These are phyloP conservation scores for Platanthera guangdongensis DNA, from an alignment of 106 monocot species.

Conservation along the genomic window DNA sequence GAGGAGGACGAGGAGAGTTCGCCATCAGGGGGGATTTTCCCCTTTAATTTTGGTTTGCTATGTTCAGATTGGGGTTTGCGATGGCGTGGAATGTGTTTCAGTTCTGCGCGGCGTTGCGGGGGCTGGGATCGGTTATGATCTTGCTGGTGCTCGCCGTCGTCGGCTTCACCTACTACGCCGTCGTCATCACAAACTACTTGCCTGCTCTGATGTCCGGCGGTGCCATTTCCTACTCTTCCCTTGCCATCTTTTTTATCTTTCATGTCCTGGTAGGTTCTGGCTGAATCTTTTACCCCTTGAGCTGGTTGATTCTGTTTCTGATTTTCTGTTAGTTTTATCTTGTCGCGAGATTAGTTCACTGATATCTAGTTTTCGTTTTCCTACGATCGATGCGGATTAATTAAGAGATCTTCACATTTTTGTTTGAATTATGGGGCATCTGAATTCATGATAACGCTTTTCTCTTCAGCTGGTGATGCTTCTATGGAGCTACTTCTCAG, in stretches of 20 bases:
- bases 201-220: conserved; percentile 13
- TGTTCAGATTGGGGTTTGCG: conserved; percentile 61
- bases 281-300: not conserved
- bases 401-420: not conserved
- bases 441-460: not conserved
- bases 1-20: not conserved
- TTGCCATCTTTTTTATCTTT: conserved; percentile 26
- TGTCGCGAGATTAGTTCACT: not conserved
- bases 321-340: not conserved
- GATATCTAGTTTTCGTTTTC: no score
- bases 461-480: conserved; percentile 40
- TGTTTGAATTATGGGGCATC: not conserved
- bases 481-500: conserved; percentile 59
- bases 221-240: conserved; percentile 12
- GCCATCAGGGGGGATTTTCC: no score
- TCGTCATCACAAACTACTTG: conserved; percentile 35
- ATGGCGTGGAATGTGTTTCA: conserved; percentile 97
- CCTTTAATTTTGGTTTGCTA: conserved; percentile 8
- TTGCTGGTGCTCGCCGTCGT: conserved; percentile 48
- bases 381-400: no score
- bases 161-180: conserved; percentile 46
- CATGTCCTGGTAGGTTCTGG: conserved; percentile 26
- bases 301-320: no score
- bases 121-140: conserved; percentile 87
- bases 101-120: conserved; percentile 71